These are phyloP conservation scores for Chaetomium globosum DNA, from an alignment of 2,329 filamentous ascomycete species.

Conservation along the genomic window DNA sequence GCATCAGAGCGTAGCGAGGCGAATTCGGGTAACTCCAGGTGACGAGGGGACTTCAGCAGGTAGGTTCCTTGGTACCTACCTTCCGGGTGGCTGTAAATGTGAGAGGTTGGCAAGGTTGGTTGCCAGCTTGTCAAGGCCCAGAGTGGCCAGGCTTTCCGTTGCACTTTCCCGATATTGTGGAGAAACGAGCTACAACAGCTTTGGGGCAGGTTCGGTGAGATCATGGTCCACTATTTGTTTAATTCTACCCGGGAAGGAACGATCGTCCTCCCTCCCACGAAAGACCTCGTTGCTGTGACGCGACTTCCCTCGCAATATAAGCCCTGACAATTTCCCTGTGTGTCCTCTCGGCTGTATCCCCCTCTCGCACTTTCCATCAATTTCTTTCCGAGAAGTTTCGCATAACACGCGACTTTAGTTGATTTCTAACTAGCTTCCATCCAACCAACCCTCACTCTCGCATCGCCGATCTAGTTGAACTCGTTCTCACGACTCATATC, in stretches of 20 bases:
- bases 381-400: constrained; percentile 7
- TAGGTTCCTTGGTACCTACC: not conserved
- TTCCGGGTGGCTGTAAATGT: not conserved
- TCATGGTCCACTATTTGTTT: constrained; percentile 16
- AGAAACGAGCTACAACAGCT: constrained; percentile 14
- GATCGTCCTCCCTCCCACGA: constrained; percentile 26
- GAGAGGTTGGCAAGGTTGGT: not conserved
- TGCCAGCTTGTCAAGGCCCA: not conserved
- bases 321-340: constrained; percentile 18
- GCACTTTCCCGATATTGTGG: constrained; percentile 18
- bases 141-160: not conserved
- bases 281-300: constrained; percentile 18
- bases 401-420: constrained; percentile 7
- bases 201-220: constrained; percentile 13
- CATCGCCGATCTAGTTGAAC: constrained; percentile 14
- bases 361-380: constrained; percentile 19
- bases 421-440: not conserved
- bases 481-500: constrained; percentile 4
- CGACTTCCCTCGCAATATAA: constrained; percentile 30
- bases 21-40: not conserved
- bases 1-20: not conserved
- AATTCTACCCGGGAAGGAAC: constrained; percentile 20
- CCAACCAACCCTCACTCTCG: constrained; percentile 8
- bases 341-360: not conserved
- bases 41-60: no score